phyloP scores from a whole-genome alignment of 176 grass and related monocot genomes.

The Saccharum spontaneum region DNA sequence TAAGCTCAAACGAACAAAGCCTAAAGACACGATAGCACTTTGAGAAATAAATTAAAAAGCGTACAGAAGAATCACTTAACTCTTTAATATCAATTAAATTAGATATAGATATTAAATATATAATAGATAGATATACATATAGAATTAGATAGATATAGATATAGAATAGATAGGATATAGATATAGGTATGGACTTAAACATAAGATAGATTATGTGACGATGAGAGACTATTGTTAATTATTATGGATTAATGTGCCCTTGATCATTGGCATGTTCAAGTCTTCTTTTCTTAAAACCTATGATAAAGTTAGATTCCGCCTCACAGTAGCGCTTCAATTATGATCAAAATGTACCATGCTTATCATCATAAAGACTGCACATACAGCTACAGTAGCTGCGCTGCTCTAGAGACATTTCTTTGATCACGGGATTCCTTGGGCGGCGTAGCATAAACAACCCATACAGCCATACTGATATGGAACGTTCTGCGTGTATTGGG shows the following conservation, averaged over 20 bases:
- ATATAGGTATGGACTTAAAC: too few species aligned
- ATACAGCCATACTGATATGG: background rate
- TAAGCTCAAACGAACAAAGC: too few species aligned
- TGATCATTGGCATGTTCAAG: slow-evolving; percentile 26
- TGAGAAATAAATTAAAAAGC: too few species aligned
- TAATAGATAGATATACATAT: too few species aligned
- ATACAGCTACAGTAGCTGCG: background rate
- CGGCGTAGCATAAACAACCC: background rate
- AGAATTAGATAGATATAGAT: too few species aligned
- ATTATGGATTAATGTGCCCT: background rate
- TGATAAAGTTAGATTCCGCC: slow-evolving; percentile 30
- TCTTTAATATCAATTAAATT: too few species aligned
- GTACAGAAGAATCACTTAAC: too few species aligned
- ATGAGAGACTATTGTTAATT: slow-evolving; percentile 22
- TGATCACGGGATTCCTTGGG: background rate
- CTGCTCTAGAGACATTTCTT: background rate
- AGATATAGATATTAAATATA: too few species aligned
- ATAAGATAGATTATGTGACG: too few species aligned
- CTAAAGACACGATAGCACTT: too few species aligned
- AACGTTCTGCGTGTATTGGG: background rate
- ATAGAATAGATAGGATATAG: too few species aligned
- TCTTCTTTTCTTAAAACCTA: background rate
- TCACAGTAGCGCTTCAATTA: background rate
- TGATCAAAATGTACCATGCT: background rate
- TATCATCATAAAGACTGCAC: background rate